Evolutionary conservation across 768 basidiomycete genomes (phyloP), one percentile per base, ranked within the genome.

Genomic region (Lyophyllum decastes): DNA sequence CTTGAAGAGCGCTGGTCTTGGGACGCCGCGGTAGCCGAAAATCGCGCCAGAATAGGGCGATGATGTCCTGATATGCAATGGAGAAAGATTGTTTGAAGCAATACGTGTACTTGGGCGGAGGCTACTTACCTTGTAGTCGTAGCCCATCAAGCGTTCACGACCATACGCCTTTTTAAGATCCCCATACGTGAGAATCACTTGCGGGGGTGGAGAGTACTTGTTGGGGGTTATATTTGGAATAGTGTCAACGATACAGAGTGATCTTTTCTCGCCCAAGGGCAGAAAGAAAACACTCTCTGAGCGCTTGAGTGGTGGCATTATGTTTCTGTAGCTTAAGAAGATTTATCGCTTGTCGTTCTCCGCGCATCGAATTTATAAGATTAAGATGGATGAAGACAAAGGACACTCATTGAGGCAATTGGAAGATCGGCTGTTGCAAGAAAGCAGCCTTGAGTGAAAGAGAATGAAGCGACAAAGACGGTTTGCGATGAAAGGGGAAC

Each of bases 141-240:
- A 48, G 10, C 33, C 17, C 38, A 41, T 40, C 9, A 58, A 30
- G 25, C 57, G 51, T 33, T 58, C 38, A 16, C 57, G 51, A 17
- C 57, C 57, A 30, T 53, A 58, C 19, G 51, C 51, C 27, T n/a
- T 35, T 19, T 40, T 52, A 30, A 47, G 21, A n/a, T 2, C 30
- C 19, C 57, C 57, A 19, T 58, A 53, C 4, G 57, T 48, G 34
- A 53, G 45, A 11, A 47, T 53, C 14, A 58, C 51, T 19, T 53
- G 51, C 2, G 45, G 38, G 19, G 57, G 57, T 16, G 35, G 35
- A 41, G 35, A n/a, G 26, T 35, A 12, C 45, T 6, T 12, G 35
- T 1, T 21, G 24, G n/a, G 27, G 34, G 12, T 21, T n/a, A 21
- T 25, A 40, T 30, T 14, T 19, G 33, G 30, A 34, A 49, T 26